A percentile compares a stretch with the other conserved stretches of the same genome.
phyloP scores from a whole-genome alignment of 2,329 filamentous ascomycete species.

The Microascus cirrosus region DNA sequence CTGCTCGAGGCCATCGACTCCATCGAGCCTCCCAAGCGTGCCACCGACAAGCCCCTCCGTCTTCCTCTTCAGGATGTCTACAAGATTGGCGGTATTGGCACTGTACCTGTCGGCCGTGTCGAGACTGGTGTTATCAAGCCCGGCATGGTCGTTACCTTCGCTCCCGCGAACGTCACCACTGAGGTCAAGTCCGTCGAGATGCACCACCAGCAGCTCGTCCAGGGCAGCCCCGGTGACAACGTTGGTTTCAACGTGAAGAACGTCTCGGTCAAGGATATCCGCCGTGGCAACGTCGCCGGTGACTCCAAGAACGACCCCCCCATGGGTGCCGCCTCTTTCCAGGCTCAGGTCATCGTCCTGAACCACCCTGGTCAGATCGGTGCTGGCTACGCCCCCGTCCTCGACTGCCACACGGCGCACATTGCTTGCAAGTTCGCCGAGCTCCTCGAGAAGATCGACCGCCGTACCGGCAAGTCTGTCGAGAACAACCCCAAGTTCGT shows the following conservation, averaged over 20 bases:
- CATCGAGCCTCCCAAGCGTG: constrained; percentile 87
- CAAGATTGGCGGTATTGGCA: constrained; percentile 99
- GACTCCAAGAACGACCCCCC: constrained; percentile 99
- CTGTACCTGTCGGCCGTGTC: constrained; percentile 99
- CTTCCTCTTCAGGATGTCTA: constrained; percentile 99
- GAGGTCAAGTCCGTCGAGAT: constrained; percentile 99
- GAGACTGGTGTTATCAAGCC: constrained; percentile 96
- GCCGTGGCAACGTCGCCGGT: constrained; percentile 99
- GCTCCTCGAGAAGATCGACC: constrained; percentile 99
- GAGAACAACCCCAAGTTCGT: constrained; percentile 96
- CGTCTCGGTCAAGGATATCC: constrained; percentile 99
- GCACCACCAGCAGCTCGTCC: constrained; percentile 97
- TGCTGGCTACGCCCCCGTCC: constrained; percentile 96
- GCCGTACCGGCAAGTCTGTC: constrained; percentile 97
- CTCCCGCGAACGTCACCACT: constrained; percentile 97
- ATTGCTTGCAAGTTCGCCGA: constrained; percentile 99
- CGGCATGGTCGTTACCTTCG: constrained; percentile 94
- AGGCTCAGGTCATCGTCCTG: constrained; percentile 99
- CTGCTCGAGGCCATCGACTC: constrained; percentile 97
- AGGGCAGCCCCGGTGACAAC: constrained; percentile 99
- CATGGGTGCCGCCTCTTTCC: constrained; percentile 82
- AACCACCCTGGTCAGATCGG: constrained; percentile 99
- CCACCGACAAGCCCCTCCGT: constrained; percentile 98
- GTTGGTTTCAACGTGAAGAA: constrained; percentile 99
- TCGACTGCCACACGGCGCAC: constrained; percentile 99